These are phyloP conservation scores for Calonectria pteridis DNA, from an alignment of 2,329 filamentous ascomycete species.

Conservation along the genomic window DNA sequence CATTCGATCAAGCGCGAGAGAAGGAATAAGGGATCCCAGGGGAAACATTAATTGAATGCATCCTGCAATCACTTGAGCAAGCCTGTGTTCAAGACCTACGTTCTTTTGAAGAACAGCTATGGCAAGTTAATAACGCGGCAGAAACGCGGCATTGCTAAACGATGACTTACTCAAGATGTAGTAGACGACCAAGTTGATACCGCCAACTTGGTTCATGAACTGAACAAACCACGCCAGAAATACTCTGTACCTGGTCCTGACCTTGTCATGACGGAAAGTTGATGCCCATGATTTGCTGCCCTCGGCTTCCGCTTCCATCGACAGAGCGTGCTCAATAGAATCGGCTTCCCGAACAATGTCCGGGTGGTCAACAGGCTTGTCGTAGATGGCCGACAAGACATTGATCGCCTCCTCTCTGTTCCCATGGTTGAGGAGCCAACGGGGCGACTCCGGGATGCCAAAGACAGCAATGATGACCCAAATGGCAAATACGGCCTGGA, in stretches of 20 bases:
- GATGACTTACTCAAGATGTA: slow-evolving; percentile 45
- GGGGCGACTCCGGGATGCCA: slow-evolving; percentile 55
- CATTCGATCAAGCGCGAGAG: slow-evolving; percentile 51
- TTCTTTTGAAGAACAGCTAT: slow-evolving; percentile 27
- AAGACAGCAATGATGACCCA: slow-evolving; percentile 48
- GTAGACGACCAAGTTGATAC: slow-evolving; percentile 60
- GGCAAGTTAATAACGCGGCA: neutral
- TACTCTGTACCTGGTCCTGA: slow-evolving; percentile 29
- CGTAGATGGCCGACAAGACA: slow-evolving; percentile 54
- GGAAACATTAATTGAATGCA: slow-evolving; percentile 53
- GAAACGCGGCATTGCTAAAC: fast-evolving
- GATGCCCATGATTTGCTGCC: slow-evolving; percentile 50
- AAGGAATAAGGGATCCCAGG: slow-evolving; percentile 52
- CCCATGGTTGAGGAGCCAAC: slow-evolving; percentile 54
- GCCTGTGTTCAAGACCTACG: slow-evolving; percentile 27
- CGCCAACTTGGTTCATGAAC: slow-evolving; percentile 57
- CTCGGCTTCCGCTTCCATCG: slow-evolving; percentile 49
- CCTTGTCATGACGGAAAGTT: slow-evolving; percentile 45
- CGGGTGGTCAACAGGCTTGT: slow-evolving; percentile 51
- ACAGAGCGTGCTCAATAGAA: slow-evolving; percentile 56
- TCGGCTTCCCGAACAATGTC: slow-evolving; percentile 50
- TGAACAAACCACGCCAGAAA: slow-evolving; percentile 34
- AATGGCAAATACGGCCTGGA: slow-evolving; percentile 50
- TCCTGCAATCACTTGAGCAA: slow-evolving; percentile 52
- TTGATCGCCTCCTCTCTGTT: slow-evolving; percentile 51